Base-by-base conservation (phyloP, 257 asterid species). In the Dorcoceras hygrometricum region DNA sequence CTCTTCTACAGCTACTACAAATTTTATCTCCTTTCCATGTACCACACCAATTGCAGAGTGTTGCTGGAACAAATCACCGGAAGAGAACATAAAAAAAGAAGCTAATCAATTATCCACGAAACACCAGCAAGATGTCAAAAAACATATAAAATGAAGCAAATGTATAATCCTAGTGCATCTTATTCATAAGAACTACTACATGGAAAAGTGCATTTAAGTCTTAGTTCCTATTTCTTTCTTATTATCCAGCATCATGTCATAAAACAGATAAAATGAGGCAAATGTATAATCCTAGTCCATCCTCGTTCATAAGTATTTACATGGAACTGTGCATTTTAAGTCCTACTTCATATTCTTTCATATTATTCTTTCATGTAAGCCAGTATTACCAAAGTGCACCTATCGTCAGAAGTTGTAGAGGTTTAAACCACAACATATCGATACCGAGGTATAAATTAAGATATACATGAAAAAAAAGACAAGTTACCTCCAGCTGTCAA, bases 21-120 rank as follows among this genome's bases (percentile, higher is more conserved):
- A 82, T 63, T 74, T 93, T 90, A 81, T 86, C 92, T 57, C 96
- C 97, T 80, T 78, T 88, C 96, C 96, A 93, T 4, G 95, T 85
- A 75, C 89, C 95, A 73, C 99, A 93, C 97, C 97, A 93, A 68
- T 81, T 71, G 70, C 99, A 93, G 24, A 85, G 92, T 65, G 71
- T 25, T 60, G 86, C 99, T 90, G 85, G 25, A 65, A 79, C 53
- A 70, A 31, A 39, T 34, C 46, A 60, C 19, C 26, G 6, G 61
- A 39, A n/a, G n/a, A 73, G 51, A 50, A 66, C 20, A 66, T 11
- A 34, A 34, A 34, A 2, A 34, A 1, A 7, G 50, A 39, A 39
- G 50, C 50, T 11, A 39, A 39, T 39, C 50, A 10, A 39, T 12
- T 39, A 36, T 39, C 11, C 50, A 39, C 11, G 50, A 1, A 39